Conservation (phyloP, 768 basidiomycete species). For the Collybia sordida region DNA sequence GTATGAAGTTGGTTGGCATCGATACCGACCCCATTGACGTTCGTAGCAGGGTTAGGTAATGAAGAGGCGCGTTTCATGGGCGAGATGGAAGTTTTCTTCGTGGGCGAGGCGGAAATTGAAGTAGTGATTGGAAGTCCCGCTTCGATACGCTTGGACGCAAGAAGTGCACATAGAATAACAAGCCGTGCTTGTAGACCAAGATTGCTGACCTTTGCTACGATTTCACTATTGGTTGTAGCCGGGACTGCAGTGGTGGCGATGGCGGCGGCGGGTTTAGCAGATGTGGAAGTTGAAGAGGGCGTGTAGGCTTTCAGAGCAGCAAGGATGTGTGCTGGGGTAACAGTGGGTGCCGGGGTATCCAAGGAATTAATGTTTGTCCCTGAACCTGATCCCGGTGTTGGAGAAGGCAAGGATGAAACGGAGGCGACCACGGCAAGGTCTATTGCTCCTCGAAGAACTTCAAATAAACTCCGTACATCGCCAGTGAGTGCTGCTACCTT, state of each 20-base stretch:
- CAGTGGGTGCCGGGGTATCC: slow-evolving; percentile 35
- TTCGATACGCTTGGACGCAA: slow-evolving; percentile 63
- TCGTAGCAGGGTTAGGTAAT: slow-evolving; percentile 21
- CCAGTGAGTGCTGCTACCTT: slow-evolving; percentile 82
- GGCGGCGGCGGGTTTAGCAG: slow-evolving; percentile 19
- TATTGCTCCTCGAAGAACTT: slow-evolving; percentile 79
- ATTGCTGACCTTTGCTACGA: slow-evolving; percentile 60
- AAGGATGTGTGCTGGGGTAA: slow-evolving; percentile 70
- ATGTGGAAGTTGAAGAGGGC: slow-evolving; percentile 35
- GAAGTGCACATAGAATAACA: slow-evolving; percentile 60
- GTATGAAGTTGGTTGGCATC: slow-evolving; percentile 62
- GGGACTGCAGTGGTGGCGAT: slow-evolving; percentile 16
- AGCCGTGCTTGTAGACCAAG: slow-evolving; percentile 77
- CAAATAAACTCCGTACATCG: slow-evolving; percentile 79
- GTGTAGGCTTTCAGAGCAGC: slow-evolving; percentile 74
- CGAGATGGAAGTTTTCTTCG: slow-evolving; percentile 31
- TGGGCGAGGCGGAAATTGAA: slow-evolving; percentile 26
- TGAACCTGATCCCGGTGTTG: slow-evolving; percentile 1
- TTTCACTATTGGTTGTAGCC: slow-evolving; percentile 49
- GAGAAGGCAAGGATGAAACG: slow-evolving; percentile 12
- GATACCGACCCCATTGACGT: slow-evolving; percentile 36
- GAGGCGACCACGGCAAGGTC: slow-evolving; percentile 53
- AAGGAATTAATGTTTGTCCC: slow-evolving; percentile 32
- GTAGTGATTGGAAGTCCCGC: slow-evolving; percentile 50
- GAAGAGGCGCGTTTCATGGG: slow-evolving; percentile 56